Evolutionary conservation across 768 basidiomycete genomes (phyloP).

Genomic region (Russula olivacea): DNA sequence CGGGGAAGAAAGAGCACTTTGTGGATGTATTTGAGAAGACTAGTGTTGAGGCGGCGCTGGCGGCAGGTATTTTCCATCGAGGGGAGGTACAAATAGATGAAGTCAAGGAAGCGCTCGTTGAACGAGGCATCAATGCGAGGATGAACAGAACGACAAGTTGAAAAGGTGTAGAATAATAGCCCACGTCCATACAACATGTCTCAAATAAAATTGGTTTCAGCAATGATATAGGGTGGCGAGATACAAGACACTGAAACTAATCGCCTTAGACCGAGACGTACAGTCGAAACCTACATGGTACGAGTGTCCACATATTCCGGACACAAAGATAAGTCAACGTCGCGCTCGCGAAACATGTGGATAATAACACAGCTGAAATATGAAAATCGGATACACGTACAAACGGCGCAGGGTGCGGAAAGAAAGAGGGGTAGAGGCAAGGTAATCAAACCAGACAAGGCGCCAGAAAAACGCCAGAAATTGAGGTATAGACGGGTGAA

Average conservation of each 20-base stretch:
- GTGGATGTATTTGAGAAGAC: conserved; percentile 79
- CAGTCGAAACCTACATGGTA: conserved; percentile 24
- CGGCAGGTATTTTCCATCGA: conserved; percentile 96
- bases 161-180: conserved; percentile 5
- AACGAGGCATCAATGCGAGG: conserved; percentile 47
- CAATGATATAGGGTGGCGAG: conserved; percentile 10
- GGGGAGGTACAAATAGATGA: conserved; percentile 77
- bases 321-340: conserved; percentile 5
- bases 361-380: conserved; percentile 11
- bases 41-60: conserved; percentile 83
- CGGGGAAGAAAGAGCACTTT: conserved; percentile 79
- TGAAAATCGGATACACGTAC: conserved; percentile 18
- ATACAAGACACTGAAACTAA: conserved; percentile 17
- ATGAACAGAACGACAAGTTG: background rate
- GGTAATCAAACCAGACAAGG: conserved; percentile 2
- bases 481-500: conserved; percentile 12
- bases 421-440: background rate
- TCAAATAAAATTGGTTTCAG: conserved; percentile 19
- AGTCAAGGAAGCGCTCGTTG: conserved; percentile 59
- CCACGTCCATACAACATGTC: background rate
- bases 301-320: conserved; percentile 3
- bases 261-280: conserved; percentile 14
- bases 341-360: background rate
- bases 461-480: background rate
- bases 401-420: background rate